Evolutionary conservation across 257 asterid species (phyloP).

Genomic region (Plantago major): DNA sequence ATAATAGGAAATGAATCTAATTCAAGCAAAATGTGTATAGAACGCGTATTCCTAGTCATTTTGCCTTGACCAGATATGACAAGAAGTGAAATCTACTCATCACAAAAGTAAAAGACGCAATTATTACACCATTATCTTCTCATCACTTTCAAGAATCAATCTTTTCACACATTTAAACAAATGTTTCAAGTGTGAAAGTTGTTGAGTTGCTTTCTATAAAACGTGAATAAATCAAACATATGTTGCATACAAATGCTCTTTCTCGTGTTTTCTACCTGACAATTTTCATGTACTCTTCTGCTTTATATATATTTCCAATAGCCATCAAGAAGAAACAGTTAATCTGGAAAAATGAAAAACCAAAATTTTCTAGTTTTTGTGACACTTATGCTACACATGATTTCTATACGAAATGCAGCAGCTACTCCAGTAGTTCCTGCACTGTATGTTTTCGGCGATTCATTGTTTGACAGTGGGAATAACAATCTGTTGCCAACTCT

Average conservation of each 20-base stretch:
- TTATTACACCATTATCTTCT: not conserved
- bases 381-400: too few relatives aligned
- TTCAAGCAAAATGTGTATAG: too few relatives aligned
- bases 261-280: conserved; percentile 5
- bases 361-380: not conserved
- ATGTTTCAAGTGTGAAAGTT: not conserved
- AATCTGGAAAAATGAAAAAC: conserved; percentile 2
- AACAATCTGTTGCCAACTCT: conserved; percentile 44
- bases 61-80: too few relatives aligned
- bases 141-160: not conserved
- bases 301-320: not conserved
- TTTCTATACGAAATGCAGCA: not conserved
- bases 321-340: not conserved
- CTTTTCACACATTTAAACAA: conserved; percentile 10
- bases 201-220: not conserved
- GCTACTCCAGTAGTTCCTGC: conserved; percentile 27
- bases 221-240: not conserved
- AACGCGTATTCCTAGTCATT: too few relatives aligned
- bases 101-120: conserved; percentile 12
- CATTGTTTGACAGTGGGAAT: conserved; percentile 44
- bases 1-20: too few relatives aligned
- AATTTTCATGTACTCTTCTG: not conserved
- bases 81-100: not conserved
- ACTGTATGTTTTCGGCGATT: conserved; percentile 44
- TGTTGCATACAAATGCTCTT: not conserved